A percentile compares a stretch with the other conserved stretches of the same genome.
Conservation (phyloP, 352 stramenopile genomes). For the Phytopythium litorale region DNA sequence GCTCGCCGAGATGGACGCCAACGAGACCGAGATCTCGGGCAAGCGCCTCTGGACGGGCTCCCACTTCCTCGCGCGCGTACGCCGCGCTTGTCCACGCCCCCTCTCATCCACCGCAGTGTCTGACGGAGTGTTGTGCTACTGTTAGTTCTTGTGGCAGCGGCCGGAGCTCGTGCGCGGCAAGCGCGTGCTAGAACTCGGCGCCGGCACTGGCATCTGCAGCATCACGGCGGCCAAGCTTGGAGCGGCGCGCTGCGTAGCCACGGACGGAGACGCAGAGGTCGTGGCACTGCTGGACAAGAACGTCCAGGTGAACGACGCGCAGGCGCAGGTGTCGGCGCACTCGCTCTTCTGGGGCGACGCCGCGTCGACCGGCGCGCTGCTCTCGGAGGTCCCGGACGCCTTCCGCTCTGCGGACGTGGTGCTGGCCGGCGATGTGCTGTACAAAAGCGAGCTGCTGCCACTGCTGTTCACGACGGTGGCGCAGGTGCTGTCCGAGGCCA, state of each 20-base stretch:
- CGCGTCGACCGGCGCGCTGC: slow-evolving; percentile 26
- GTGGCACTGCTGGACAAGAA: slow-evolving; percentile 49
- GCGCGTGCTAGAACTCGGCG: slow-evolving; percentile 61
- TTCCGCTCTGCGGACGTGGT: slow-evolving; percentile 43
- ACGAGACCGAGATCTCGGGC: slow-evolving; percentile 69
- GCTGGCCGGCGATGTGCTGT: slow-evolving; percentile 73
- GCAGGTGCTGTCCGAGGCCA: slow-evolving; percentile 16
- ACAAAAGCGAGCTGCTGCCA: slow-evolving; percentile 63
- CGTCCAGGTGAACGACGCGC: slow-evolving; percentile 32
- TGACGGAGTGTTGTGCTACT: too few relatives aligned
- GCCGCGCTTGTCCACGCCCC: background rate
- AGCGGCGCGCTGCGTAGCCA: slow-evolving; percentile 41
- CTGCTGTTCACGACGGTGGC: slow-evolving; percentile 60
- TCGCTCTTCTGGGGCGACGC: slow-evolving; percentile 61
- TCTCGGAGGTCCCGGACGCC: slow-evolving; percentile 22
- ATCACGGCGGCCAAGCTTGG: slow-evolving; percentile 61
- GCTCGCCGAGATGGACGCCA: slow-evolving; percentile 57
- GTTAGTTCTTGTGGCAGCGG: slow-evolving; percentile 44
- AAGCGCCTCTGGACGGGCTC: slow-evolving; percentile 74
- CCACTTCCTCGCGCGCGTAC: slow-evolving; percentile 51
- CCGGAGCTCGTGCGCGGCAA: slow-evolving; percentile 40
- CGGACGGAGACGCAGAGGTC: slow-evolving; percentile 64
- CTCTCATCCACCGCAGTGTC: too few relatives aligned
- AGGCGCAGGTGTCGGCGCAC: slow-evolving; percentile 19
- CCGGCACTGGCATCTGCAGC: slow-evolving; percentile 67